Conservation (phyloP, 179 eudicot genomes). For the Spergularia azorica region DNA sequence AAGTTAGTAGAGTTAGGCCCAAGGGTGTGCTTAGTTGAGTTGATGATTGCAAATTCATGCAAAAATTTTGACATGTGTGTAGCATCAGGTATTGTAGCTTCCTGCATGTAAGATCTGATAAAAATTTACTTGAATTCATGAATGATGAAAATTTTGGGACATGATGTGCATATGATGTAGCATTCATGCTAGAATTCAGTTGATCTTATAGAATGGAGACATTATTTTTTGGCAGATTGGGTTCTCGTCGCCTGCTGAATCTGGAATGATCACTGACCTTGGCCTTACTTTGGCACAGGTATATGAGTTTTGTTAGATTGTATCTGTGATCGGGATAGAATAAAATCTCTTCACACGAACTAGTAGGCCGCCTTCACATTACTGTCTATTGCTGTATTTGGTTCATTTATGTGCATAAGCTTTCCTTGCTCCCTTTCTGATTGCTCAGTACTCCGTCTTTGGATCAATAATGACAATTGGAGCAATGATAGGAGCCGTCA, state of each 20-base stretch:
- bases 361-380: neutral
- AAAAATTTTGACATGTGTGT: too few relatives aligned
- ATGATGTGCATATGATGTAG: neutral
- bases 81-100: too few relatives aligned
- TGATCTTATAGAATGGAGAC: neutral
- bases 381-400: neutral
- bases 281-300: conserved; percentile 69
- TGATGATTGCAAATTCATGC: too few relatives aligned
- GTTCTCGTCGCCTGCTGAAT: conserved; percentile 71
- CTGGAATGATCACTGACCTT: conserved; percentile 65
- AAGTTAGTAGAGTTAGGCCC: too few relatives aligned
- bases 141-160: neutral
- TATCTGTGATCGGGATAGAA: neutral
- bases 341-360: too few relatives aligned
- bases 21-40: too few relatives aligned
- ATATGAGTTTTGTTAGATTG: neutral
- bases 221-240: conserved; percentile 53
- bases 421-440: neutral
- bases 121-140: too few relatives aligned
- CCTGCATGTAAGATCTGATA: too few relatives aligned
- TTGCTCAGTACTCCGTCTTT: conserved; percentile 64
- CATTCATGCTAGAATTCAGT: neutral
- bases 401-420: neutral
- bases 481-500: conserved; percentile 74
- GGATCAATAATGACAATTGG: conserved; percentile 74